phyloP scores from a whole-genome alignment of 139 green algal species.

The Axilococcus clingmanii region DNA sequence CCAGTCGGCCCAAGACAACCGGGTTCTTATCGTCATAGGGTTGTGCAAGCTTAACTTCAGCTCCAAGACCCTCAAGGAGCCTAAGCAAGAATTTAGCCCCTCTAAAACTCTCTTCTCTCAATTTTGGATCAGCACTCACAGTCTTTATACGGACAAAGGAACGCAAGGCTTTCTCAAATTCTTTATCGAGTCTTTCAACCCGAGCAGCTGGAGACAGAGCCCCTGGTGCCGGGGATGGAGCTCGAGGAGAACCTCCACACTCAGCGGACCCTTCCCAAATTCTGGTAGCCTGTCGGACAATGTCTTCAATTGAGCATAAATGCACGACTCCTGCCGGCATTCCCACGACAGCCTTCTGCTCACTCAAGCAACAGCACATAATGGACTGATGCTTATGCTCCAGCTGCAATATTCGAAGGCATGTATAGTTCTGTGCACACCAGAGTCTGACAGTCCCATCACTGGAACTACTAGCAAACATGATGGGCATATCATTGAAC shows the following conservation, averaged over 20 bases:
- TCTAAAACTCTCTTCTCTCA: conserved; percentile 73
- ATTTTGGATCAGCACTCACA: conserved; percentile 40
- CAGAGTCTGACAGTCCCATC: conserved; percentile 76
- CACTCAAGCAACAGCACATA: conserved; percentile 4
- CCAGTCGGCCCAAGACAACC: conserved; percentile 76
- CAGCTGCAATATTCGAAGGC: neutral
- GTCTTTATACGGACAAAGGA: conserved; percentile 77
- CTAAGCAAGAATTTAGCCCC: conserved; percentile 81
- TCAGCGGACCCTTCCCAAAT: no score
- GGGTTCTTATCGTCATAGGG: conserved; percentile 69
- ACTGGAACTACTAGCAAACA: conserved; percentile 59
- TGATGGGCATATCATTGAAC: neutral
- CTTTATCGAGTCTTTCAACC: conserved; percentile 26
- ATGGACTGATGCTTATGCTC: neutral
- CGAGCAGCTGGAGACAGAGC: neutral
- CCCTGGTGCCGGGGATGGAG: neutral
- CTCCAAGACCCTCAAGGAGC: conserved; percentile 70
- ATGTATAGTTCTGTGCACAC: conserved; percentile 20
- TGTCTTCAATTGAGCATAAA: neutral
- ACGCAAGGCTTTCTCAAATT: conserved; percentile 67
- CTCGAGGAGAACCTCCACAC: no score
- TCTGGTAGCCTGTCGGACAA: no score
- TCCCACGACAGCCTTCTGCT: no score
- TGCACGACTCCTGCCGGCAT: neutral
- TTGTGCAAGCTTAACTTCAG: conserved; percentile 68